Evolutionary conservation across 2,329 filamentous ascomycete species (phyloP), one percentile per base, ranked within the genome.

Genomic region (Coniochaeta sp.): DNA sequence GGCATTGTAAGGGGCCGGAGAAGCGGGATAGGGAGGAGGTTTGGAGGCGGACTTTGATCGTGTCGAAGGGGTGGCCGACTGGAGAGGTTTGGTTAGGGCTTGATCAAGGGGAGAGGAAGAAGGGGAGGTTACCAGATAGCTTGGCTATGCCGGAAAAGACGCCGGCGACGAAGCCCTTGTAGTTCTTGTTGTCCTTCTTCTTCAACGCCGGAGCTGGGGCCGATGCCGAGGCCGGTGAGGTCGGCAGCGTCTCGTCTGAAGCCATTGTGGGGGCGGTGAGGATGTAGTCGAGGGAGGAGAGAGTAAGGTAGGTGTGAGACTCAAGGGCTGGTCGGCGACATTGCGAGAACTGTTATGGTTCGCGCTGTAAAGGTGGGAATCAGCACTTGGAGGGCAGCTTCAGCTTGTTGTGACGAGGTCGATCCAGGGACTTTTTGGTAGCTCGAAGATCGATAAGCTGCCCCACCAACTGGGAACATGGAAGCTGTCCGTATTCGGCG

Each of bases 161-260:
- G n/a, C 94, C 94, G 1, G 89, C 94, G 26, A 96, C 89, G 66
- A 97, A 99, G n/a, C 92, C 94, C 63, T 89, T 91, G 75, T 96
- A 97, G 65, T 88, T 86, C 59, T 74, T 79, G 60, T 56, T 47
- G 56, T 55, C 35, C 30, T 28, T 40, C 45, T 28, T 10, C 32
- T 50, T 52, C 53, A 20, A 57, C 61, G 50, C 60, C 45, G 46
- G 28, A 38, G 50, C 31, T 45, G 52, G 55, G 16, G 38, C 38
- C 27, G 47, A 42, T 14, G 50, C 47, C 26, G 47, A 35, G 13
- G 48, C 50, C 45, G 49, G 24, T 27, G 48, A 51, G 3, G 49
- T 35, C 30, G 57, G 53, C n/a, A n/a, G 33, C 13, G 31, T 27
- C 30, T 24, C 20, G 30, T 35, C 30, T 26, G 47, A 49, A 32